Conservation (phyloP, 2,329 filamentous ascomycete genomes). For the Trichophyton benhamiae region DNA sequence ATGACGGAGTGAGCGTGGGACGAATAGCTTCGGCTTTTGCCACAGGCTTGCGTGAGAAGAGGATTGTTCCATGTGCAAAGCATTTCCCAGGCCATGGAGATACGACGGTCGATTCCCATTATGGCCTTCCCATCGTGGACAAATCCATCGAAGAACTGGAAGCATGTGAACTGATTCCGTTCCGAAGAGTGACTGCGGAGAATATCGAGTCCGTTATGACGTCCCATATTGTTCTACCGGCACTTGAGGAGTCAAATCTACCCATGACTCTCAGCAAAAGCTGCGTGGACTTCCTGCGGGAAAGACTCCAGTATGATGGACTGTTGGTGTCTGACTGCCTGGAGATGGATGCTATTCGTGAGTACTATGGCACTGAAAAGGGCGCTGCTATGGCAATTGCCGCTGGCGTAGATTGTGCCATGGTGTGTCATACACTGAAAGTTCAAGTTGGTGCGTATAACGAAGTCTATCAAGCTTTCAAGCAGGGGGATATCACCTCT, state of each 20-base stretch:
- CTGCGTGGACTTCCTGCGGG: conserved; percentile 28
- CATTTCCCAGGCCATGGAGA: conserved; percentile 37
- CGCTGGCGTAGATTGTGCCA: conserved; percentile 34
- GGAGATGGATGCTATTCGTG: conserved; percentile 35
- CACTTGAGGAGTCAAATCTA: conserved; percentile 22
- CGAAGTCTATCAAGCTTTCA: conserved; percentile 26
- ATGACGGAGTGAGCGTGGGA: conserved; percentile 23
- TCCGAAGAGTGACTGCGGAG: conserved; percentile 32
- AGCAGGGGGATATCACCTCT: conserved; percentile 23
- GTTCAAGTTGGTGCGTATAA: conserved; percentile 32
- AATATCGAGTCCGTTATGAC: conserved; percentile 36
- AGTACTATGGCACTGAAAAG: conserved; percentile 31
- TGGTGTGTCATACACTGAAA: conserved; percentile 35
- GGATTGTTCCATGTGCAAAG: conserved; percentile 33
- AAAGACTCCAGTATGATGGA: conserved; percentile 34
- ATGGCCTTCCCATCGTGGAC: conserved; percentile 29
- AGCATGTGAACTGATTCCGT: conserved; percentile 33
- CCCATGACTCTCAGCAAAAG: conserved; percentile 31
- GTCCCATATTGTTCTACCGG: conserved; percentile 33
- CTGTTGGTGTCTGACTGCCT: conserved; percentile 36
- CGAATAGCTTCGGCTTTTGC: conserved; percentile 30
- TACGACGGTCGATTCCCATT: conserved; percentile 35
- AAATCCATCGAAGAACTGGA: conserved; percentile 30
- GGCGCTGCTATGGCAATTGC: conserved; percentile 31
- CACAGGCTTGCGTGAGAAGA: conserved; percentile 28